Percentiles rank a stretch among this genome's conserved stretches.
Conservation (phyloP, 805 yeast genomes). For the Priceomyces medius region DNA sequence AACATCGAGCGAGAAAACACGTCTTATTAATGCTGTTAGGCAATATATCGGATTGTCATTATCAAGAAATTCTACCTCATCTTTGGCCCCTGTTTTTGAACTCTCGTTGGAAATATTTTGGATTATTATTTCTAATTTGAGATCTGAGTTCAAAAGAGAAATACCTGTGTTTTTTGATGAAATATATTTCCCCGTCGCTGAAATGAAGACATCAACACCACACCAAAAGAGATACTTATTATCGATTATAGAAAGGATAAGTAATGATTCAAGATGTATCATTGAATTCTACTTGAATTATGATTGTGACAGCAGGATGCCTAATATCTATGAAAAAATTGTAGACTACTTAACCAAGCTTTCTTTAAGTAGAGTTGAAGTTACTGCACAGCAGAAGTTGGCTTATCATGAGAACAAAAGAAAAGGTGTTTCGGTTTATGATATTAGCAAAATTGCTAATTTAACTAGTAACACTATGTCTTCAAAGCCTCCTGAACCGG, state of each 20-base stretch:
- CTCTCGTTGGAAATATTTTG: constrained; percentile 90
- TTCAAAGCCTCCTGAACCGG: constrained; percentile 56
- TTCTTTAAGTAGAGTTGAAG: constrained; percentile 69
- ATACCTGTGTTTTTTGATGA: constrained; percentile 92
- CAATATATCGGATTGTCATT: constrained; percentile 80
- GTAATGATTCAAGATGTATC: constrained; percentile 84
- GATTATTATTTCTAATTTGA: constrained; percentile 77
- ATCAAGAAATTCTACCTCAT: constrained; percentile 90
- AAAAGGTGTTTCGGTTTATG: constrained; percentile 69
- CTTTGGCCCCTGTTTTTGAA: constrained; percentile 88
- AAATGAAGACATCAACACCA: constrained; percentile 84
- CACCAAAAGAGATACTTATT: constrained; percentile 91
- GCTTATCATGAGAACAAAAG: constrained; percentile 41
- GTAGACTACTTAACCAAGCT: constrained; percentile 73
- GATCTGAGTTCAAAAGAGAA: constrained; percentile 87
- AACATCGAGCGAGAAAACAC: constrained; percentile 49
- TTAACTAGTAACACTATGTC: constrained; percentile 67
- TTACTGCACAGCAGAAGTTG: constrained; percentile 64
- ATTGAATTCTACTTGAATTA: constrained; percentile 93
- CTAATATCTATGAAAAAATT: constrained; percentile 81
- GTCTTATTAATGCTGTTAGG: constrained; percentile 75
- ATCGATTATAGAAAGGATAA: constrained; percentile 74
- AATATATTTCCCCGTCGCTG: constrained; percentile 91
- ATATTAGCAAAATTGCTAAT: constrained; percentile 70
- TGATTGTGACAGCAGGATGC: constrained; percentile 82